These are phyloP conservation scores for Rubia balearica DNA, from an alignment of 305 asterid genomes.

Conservation along the genomic window DNA sequence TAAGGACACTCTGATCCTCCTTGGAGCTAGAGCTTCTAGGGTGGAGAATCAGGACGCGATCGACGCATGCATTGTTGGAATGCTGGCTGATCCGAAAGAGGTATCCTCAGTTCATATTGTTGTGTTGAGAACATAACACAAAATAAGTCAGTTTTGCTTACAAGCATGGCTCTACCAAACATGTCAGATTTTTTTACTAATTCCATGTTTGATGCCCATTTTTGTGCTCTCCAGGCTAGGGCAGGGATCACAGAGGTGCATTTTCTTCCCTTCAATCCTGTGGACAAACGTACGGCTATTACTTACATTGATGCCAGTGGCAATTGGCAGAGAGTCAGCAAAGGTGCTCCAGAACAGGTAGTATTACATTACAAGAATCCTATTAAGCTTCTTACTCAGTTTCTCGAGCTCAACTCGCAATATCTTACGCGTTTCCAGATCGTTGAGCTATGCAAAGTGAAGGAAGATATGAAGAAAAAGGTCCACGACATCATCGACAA, in stretches of 20 bases:
- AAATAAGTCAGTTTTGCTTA: too few species aligned
- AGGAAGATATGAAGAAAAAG: constrained; percentile 32
- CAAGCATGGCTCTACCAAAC: too few species aligned
- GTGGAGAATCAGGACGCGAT: constrained; percentile 94
- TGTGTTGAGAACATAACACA: too few species aligned
- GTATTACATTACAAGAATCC: neutral
- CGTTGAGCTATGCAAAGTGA: constrained; percentile 33
- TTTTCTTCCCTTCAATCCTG: constrained; percentile 68
- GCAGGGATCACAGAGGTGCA: constrained; percentile 70
- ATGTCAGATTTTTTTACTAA: too few species aligned
- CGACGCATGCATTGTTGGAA: constrained; percentile 83
- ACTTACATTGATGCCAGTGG: constrained; percentile 55
- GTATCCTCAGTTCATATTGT: constrained; percentile 21
- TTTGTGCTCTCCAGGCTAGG: constrained; percentile 39
- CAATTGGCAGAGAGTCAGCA: constrained; percentile 65
- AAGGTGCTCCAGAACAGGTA: constrained; percentile 91
- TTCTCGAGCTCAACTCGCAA: neutral
- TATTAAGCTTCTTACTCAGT: neutral
- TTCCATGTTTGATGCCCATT: too few species aligned
- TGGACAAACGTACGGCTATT: constrained; percentile 74
- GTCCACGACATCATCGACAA: constrained; percentile 56
- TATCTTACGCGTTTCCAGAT: constrained; percentile 22
- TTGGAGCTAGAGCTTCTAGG: constrained; percentile 83
- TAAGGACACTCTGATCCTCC: constrained; percentile 50
- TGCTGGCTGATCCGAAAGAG: constrained; percentile 84